Conservation (phyloP, 78 protist genomes). For the Diacronema lutheri region DNA sequence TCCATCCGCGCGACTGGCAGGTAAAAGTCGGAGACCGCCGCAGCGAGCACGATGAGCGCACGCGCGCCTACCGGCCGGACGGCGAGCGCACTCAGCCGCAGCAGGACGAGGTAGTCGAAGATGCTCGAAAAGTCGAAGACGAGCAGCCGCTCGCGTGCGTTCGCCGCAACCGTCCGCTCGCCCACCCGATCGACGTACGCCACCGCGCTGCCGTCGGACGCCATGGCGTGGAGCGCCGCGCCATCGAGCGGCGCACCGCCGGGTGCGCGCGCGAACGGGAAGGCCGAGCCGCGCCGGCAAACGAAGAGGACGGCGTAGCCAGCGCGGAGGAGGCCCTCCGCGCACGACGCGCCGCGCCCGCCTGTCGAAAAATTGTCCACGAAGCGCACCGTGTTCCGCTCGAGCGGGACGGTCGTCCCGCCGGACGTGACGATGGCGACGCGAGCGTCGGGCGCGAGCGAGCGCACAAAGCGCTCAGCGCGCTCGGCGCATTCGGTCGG, state of each 20-base stretch:
- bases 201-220: neutral
- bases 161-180: neutral
- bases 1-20: conserved; percentile 30
- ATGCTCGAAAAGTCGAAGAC: conserved; percentile 48
- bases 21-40: conserved; percentile 63
- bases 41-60: conserved; percentile 39
- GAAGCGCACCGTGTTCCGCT: conserved; percentile 47
- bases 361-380: conserved; percentile 62
- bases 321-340: conserved; percentile 23
- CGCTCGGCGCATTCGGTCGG: no score
- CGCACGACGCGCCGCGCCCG: conserved; percentile 56
- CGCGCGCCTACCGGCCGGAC: conserved; percentile 1
- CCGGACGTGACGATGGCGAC: conserved; percentile 50
- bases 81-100: conserved; percentile 28
- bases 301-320: conserved; percentile 70
- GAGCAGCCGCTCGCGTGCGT: neutral
- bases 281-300: conserved; percentile 51
- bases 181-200: neutral
- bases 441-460: neutral
- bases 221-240: neutral
- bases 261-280: conserved; percentile 50
- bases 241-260: neutral
- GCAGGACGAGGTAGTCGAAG: conserved; percentile 50
- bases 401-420: conserved; percentile 59
- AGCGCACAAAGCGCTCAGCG: no score